Base-by-base conservation (phyloP, 1,284 basidiomycete genomes). In the Ganoderma lingzhi region DNA sequence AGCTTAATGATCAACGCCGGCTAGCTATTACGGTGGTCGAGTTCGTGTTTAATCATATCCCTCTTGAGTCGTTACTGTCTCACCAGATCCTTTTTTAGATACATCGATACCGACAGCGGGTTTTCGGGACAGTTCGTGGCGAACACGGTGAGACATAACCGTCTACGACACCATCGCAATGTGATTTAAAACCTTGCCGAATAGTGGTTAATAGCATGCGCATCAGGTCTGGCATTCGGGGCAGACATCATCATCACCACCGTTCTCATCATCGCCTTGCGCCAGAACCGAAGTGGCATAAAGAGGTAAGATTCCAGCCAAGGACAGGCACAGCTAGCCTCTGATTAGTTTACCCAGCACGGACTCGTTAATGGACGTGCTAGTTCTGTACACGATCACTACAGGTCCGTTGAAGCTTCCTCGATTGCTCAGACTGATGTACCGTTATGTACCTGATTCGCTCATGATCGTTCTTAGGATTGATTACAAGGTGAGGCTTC, bases 151-250 rank as follows among this genome's bases (percentile, higher is more conserved):
- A 56, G 53, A 48, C 23, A n/a, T 1, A 17, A 2, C 3, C 44
- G 17, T 6, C 5, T 45, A 4, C 44, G 15, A 45, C 44, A 2
- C 44, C 17, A n/a, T n/a, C 2, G 6, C 1, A 45, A 4, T 23
- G 23, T 23, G 14, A 55, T 51, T 51, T 14, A 51, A 51, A 51
- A 2, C 4, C 6, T 28, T 28, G 23, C 19, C 48, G 19, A 12
- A n/a, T 17, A 55, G 53, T 56, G 53, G 53, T 23, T 56, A 15
- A 56, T 56, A 35, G 53, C 53, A 32, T 56, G 53, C 17, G 53
- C 32, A 32, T 56, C 30, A 2, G 53, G 53, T 4, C 30, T 56
- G 8, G 53, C 32, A 4, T 30, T 56, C 30, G 17, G 53, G 30
- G 53, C 53, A 6, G 53, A 56, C 53, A 32, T 17, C 30, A 56